Percentiles rank a stretch among this genome's conserved stretches.
These are phyloP conservation scores for Begonia peltatifolia DNA, from an alignment of 306 rosid genomes.

Conservation along the genomic window DNA sequence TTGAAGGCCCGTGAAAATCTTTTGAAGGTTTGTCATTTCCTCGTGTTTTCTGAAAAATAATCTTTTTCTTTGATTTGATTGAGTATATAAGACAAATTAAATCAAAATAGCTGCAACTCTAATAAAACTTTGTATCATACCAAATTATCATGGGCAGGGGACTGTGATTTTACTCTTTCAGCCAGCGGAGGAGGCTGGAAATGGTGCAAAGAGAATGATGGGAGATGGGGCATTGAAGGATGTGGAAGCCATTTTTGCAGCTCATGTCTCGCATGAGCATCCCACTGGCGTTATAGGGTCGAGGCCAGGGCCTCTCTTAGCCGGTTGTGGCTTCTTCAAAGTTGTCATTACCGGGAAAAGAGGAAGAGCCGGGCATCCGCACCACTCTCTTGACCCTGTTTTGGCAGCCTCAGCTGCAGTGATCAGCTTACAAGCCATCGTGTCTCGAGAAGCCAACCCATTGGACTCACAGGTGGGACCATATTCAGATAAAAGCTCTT, in stretches of 20 bases:
- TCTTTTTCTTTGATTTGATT: neutral
- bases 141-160: slow-evolving; percentile 28
- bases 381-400: slow-evolving; percentile 55
- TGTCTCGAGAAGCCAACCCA: slow-evolving; percentile 89
- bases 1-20: slow-evolving; percentile 75
- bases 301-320: slow-evolving; percentile 73
- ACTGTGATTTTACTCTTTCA: slow-evolving; percentile 81
- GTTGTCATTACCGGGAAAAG: slow-evolving; percentile 57
- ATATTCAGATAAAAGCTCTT: neutral
- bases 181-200: slow-evolving; percentile 98
- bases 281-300: slow-evolving; percentile 76
- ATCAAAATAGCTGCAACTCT: too few species aligned
- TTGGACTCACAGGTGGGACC: slow-evolving; percentile 64
- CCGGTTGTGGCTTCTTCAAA: slow-evolving; percentile 89
- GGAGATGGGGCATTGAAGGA: slow-evolving; percentile 70
- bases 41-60: too few species aligned
- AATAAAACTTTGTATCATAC: too few species aligned
- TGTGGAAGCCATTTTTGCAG: slow-evolving; percentile 90
- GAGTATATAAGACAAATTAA: too few species aligned
- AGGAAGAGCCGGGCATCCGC: slow-evolving; percentile 29
- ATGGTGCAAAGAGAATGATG: slow-evolving; percentile 89
- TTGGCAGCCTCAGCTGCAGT: slow-evolving; percentile 81
- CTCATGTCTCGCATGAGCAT: slow-evolving; percentile 76
- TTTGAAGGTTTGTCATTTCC: slow-evolving; percentile 40
- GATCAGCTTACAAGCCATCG: slow-evolving; percentile 84